Conservation (phyloP, 2,329 filamentous ascomycete species). For the Chrysoporthe austroafricana region DNA sequence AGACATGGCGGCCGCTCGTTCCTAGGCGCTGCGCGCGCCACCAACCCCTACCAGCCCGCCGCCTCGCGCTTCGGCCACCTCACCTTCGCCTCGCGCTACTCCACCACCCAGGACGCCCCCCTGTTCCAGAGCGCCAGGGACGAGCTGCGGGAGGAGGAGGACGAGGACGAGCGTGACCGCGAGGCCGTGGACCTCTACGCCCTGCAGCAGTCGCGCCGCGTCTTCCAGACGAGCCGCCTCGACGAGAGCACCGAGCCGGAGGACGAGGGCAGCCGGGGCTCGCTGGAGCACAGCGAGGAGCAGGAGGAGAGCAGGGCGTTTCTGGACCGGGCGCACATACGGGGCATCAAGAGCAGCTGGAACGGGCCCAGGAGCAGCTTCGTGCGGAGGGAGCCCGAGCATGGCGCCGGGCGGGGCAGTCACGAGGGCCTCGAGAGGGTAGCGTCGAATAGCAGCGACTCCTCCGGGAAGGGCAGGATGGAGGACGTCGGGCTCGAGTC, state of each 20-base stretch:
- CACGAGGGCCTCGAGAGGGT: slow-evolving; percentile 50
- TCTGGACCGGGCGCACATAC: slow-evolving; percentile 51
- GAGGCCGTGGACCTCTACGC: slow-evolving; percentile 95
- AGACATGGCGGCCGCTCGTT: slow-evolving; percentile 46
- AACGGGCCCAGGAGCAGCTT: slow-evolving; percentile 56
- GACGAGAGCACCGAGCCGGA: slow-evolving; percentile 87
- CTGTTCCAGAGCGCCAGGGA: slow-evolving; percentile 93
- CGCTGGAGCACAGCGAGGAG: slow-evolving; percentile 58
- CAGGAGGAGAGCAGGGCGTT: slow-evolving; percentile 47
- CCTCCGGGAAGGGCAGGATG: slow-evolving; percentile 64
- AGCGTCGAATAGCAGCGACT: slow-evolving; percentile 37
- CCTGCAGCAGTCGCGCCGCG: slow-evolving; percentile 83
- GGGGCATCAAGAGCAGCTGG: slow-evolving; percentile 68
- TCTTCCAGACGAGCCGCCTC: slow-evolving; percentile 82
- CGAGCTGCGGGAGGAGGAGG: slow-evolving; percentile 90
- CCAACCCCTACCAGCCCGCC: slow-evolving; percentile 78
- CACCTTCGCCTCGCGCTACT: slow-evolving; percentile 77
- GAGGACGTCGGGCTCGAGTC: slow-evolving; percentile 86
- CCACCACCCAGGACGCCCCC: slow-evolving; percentile 76
- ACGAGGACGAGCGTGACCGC: slow-evolving; percentile 85
- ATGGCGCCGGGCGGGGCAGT: slow-evolving; percentile 32
- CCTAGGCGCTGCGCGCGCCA: slow-evolving; percentile 45
- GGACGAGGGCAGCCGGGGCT: slow-evolving; percentile 65
- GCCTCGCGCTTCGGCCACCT: slow-evolving; percentile 73
- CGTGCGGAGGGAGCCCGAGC: slow-evolving; percentile 32